Base-by-base conservation (phyloP, 2,329 filamentous ascomycete species). In the Didymella exigua region DNA sequence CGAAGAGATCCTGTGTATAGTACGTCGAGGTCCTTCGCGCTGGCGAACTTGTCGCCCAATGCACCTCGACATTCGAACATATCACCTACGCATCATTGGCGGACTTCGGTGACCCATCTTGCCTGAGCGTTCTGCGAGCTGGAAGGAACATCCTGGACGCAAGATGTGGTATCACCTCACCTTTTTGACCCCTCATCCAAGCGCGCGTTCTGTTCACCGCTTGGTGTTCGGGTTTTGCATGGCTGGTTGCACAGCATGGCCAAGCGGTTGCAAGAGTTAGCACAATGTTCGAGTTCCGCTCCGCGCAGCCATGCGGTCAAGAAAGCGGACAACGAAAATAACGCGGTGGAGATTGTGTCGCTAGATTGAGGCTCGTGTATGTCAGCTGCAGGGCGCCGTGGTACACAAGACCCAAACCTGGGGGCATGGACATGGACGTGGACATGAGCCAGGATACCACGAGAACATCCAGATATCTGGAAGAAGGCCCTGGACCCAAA, bases 191-290 rank as follows among this genome's bases (percentile, higher is more conserved):
- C 36, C 45, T 36, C 45, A 33, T 29, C 34, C 33, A 40, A 49
- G 52, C 45, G 52, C 34, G 51, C 52, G 34, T 49, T 33, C 27
- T 55, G 46, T 46, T 50, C 52, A 55, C 52, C 52, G 52, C 52
- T 40, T 55, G 36, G 33, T 38, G 26, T 31, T 41, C 24, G 14
- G 23, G 16, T 45, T 19, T 45, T 33, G 45, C 41, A 49, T 37
- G 13, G 10, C 45, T 34, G 21, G 52, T 55, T 29, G 31, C 41
- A 50, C 52, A 37, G 37, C 52, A 55, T 45, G 23, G 41, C 29
- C 24, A 30, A 45, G 46, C 38, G 48, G 31, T 50, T 44, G 40
- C 47, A 36, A 18, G 24, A 33, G 31, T 41, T 31, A 36, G 24
- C 24, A 55, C 47, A 47, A 38, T 30, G 36, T 47, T 34, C 41